A percentile compares a stretch with the other conserved stretches of the same genome.
Evolutionary conservation across 169 alveolate genomes (phyloP).

Genomic region (Amoebophrya sp.): DNA sequence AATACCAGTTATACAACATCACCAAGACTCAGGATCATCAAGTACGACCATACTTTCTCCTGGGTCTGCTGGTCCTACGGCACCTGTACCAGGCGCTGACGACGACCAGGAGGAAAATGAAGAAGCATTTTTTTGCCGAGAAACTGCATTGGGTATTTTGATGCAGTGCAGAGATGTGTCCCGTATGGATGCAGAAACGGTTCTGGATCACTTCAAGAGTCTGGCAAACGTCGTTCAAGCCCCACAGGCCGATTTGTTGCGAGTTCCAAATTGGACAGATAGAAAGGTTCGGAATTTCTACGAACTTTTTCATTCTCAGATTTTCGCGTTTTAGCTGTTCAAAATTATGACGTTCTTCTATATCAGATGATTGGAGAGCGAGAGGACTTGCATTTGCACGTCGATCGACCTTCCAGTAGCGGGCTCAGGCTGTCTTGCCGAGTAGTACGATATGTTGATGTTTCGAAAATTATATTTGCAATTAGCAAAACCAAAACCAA

Average conservation of each 20-base stretch:
- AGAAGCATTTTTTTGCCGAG: neutral
- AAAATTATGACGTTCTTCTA: too few species aligned
- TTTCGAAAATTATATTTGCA: neutral
- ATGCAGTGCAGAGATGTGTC: neutral
- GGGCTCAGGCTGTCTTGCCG: neutral
- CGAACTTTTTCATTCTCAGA: neutral
- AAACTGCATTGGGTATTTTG: neutral
- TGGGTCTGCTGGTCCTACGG: neutral
- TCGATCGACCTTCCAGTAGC: too few species aligned
- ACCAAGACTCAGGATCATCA: neutral
- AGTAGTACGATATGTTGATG: neutral
- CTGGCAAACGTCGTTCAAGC: neutral
- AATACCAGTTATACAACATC: neutral
- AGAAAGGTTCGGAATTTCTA: neutral
- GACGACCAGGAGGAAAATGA: neutral
- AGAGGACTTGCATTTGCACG: neutral
- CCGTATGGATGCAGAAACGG: neutral
- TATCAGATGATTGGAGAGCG: neutral
- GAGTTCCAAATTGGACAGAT: neutral
- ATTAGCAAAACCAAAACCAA: neutral
- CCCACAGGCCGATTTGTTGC: neutral
- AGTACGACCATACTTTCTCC: neutral
- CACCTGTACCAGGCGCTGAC: neutral
- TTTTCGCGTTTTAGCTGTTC: too few species aligned
- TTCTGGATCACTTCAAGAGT: neutral